phyloP scores from a whole-genome alignment of 1,284 basidiomycete species.

The Rhodofomes roseus region DNA sequence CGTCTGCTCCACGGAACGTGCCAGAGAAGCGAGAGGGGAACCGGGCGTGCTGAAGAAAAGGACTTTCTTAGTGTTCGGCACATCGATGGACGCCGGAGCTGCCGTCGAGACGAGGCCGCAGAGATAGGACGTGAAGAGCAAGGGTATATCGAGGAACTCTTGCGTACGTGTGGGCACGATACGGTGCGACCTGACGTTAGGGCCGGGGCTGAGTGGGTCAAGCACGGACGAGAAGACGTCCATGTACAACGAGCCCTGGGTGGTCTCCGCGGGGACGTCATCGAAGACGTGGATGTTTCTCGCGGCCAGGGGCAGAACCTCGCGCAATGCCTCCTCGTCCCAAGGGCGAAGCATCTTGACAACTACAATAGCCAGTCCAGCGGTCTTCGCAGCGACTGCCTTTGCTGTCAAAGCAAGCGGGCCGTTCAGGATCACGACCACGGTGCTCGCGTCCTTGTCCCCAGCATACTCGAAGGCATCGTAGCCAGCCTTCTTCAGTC shows the following conservation, averaged over 20 bases:
- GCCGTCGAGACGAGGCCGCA: slow-evolving; percentile 16
- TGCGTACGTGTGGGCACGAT: slow-evolving; percentile 54
- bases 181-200: slow-evolving; percentile 53
- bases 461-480: slow-evolving; percentile 68
- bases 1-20: slow-evolving; percentile 53
- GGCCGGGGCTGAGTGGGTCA: slow-evolving; percentile 32
- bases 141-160: slow-evolving; percentile 44
- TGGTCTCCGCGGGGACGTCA: slow-evolving; percentile 61
- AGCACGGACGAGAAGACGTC: slow-evolving; percentile 68
- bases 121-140: slow-evolving; percentile 46
- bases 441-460: slow-evolving; percentile 50
- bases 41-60: slow-evolving; percentile 61
- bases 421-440: slow-evolving; percentile 67
- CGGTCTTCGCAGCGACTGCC: slow-evolving; percentile 39
- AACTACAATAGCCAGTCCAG: slow-evolving; percentile 58
- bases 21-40: slow-evolving; percentile 48
- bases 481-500: slow-evolving; percentile 53
- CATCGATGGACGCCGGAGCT: slow-evolving; percentile 19
- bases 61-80: slow-evolving; percentile 46
- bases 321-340: slow-evolving; percentile 58
- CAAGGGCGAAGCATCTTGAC: slow-evolving; percentile 79
- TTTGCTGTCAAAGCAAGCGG: slow-evolving; percentile 60
- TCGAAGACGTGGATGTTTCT: slow-evolving; percentile 67
- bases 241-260: slow-evolving; percentile 65
- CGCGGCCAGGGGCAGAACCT: slow-evolving; percentile 53